These are phyloP conservation scores for Globisporangium carolinianum DNA, from an alignment of 352 stramenopile genomes.

Conservation along the genomic window DNA sequence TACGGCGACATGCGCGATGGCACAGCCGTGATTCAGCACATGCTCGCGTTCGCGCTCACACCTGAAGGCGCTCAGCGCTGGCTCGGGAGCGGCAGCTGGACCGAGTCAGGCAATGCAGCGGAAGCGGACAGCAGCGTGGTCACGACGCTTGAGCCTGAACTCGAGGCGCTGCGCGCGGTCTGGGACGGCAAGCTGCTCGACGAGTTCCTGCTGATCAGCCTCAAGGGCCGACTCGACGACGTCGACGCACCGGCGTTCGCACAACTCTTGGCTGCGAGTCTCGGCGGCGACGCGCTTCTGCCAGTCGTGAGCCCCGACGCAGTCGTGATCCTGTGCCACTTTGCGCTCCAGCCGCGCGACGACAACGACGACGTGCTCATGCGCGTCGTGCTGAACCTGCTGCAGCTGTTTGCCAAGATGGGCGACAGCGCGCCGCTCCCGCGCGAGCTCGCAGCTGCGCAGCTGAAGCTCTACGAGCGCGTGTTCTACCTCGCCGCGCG, in stretches of 20 bases:
- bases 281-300: slow-evolving; percentile 31
- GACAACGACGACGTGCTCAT: slow-evolving; percentile 27
- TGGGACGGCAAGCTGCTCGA: slow-evolving; percentile 74
- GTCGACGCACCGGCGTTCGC: slow-evolving; percentile 43
- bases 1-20: slow-evolving; percentile 57
- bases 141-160: not conserved
- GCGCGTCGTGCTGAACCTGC: slow-evolving; percentile 51
- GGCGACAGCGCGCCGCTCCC: slow-evolving; percentile 17
- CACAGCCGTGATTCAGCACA: slow-evolving; percentile 45
- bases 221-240: slow-evolving; percentile 69
- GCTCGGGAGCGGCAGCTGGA: slow-evolving; percentile 55
- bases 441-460: slow-evolving; percentile 41
- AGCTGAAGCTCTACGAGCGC: slow-evolving; percentile 43
- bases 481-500: slow-evolving; percentile 56
- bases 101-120: slow-evolving; percentile 10
- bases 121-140: not conserved
- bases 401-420: slow-evolving; percentile 51
- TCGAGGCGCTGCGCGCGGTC: slow-evolving; percentile 36
- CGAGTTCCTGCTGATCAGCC: slow-evolving; percentile 74
- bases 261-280: slow-evolving; percentile 38
- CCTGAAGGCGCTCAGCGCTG: slow-evolving; percentile 30
- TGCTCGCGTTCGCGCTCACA: slow-evolving; percentile 50
- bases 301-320: slow-evolving; percentile 63
- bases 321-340: slow-evolving; percentile 69
- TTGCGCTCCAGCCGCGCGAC: slow-evolving; percentile 34